Base-by-base conservation (phyloP, 768 basidiomycete genomes). In the Boletus huronensis region DNA sequence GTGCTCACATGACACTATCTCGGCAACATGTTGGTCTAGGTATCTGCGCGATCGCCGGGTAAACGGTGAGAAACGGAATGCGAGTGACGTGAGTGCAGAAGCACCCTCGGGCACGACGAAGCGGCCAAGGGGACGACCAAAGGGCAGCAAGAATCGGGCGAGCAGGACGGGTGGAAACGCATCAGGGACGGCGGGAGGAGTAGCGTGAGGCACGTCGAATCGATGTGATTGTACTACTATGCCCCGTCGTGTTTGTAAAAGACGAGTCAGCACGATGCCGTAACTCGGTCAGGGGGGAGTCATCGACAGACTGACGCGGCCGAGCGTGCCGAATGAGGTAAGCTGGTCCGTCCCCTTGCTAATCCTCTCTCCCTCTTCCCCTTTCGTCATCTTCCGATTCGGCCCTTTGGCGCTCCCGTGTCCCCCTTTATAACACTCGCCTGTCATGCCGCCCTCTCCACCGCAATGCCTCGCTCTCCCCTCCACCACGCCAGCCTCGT, bases 11-110 rank as follows among this genome's bases (percentile, higher is more conserved):
- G 23, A 40, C 4, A 26, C 32, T 23, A 44, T 28, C 5, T 48
- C 55, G 65, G 62, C 26, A 48, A 58, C 50, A 28, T 48, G 17
- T 35, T 29, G 1, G 19, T 53, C 39, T 39, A 87, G 84, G 64
- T 86, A 85, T 60, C 73, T 87, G 48, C 80, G 77, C 51, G 83
- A 85, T 63, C 82, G 85, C 50, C 75, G 85, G 52, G 70, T 84
- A 25, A 78, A 77, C 50, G 84, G 82, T 13, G 66, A 71, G 58
- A 74, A 72, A 43, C 67, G 74, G 34, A 65, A 49, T 46, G 58
- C 52, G 29, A 48, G 57, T 55, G 66, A 60, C 41, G 59, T 57
- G 57, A 67, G 46, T 42, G 57, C 55, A 72, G 77, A 67, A 65
- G 73, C 38, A 17, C 49, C 65, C 6, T 26, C 59, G 35, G 57